phyloP scores from a whole-genome alignment of 768 basidiomycete species.

The Termitomyces heimii region DNA sequence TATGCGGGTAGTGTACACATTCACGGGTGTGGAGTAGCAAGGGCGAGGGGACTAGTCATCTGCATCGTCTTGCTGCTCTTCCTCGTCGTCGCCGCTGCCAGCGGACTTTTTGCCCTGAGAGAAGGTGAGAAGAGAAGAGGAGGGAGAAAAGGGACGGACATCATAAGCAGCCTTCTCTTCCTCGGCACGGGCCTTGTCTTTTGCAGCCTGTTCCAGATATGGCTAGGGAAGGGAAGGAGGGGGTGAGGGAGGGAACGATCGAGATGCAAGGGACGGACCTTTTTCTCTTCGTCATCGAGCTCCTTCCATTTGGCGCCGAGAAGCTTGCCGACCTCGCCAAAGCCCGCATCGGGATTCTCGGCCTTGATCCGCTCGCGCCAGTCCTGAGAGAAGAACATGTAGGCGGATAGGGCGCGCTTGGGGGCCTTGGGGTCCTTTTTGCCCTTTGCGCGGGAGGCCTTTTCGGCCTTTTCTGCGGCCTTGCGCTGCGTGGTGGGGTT shows the following conservation, averaged over 20 bases:
- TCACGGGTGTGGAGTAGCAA: constrained; percentile 1
- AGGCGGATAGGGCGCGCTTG: constrained; percentile 91
- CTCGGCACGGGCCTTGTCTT: constrained; percentile 85
- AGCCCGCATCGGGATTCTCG: constrained; percentile 92
- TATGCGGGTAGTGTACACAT: constrained; percentile 7
- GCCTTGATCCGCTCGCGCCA: constrained; percentile 93
- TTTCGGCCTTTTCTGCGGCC: constrained; percentile 69
- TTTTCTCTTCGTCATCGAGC: constrained; percentile 86
- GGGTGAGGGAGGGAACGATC: background rate
- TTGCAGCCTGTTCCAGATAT: constrained; percentile 80
- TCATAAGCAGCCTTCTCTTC: constrained; percentile 63
- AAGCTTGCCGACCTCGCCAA: constrained; percentile 93
- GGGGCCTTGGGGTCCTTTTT: constrained; percentile 84
- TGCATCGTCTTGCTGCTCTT: constrained; percentile 22
- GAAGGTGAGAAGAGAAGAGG: background rate
- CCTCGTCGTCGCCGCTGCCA: constrained; percentile 26
- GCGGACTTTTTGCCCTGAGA: constrained; percentile 20
- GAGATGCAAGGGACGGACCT: constrained; percentile 39
- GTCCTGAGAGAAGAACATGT: constrained; percentile 99
- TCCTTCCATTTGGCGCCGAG: constrained; percentile 98
- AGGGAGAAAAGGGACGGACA: constrained; percentile 18
- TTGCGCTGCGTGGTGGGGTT: constrained; percentile 47
- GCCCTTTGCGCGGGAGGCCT: constrained; percentile 33
- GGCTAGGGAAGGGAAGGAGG: too few species aligned
- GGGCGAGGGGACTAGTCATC: constrained; percentile 16